Base-by-base conservation (phyloP, 1,139 yeast species). In the Protomyces pachydermus region DNA sequence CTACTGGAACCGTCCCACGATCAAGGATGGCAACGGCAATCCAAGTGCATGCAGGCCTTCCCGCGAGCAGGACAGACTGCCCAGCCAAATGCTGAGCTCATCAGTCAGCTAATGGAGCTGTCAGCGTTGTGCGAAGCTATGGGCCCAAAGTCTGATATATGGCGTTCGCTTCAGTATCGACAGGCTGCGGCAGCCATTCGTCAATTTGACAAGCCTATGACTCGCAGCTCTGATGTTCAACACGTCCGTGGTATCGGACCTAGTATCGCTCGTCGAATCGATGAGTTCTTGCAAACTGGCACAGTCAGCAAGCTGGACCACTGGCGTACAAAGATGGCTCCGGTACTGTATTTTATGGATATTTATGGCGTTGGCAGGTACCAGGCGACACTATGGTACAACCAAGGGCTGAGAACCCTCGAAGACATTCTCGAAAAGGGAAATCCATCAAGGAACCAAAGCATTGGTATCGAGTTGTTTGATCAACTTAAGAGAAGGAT, bases 281-380 rank as follows among this genome's bases (percentile, higher is more conserved):
- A 80, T 61, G 82, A 80, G 66, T 78, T 83, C 8, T 71, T 76
- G 14, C 70, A 73, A 12, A 78, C 81, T 0, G 81, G 82, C 10
- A 71, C 70, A 0, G 72, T 82, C 37, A 70, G 74, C 18, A 79
- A 79, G 14, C 72, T 81, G 6, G 76, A 45, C 16, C 34, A 46
- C n/a, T 38, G 51, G 18, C 56, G 77, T 10, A 71, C 69, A 16
- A 62, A 70, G 52, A 65, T 69, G 0, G 74, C 76, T 51, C 74
- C 74, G 9, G 68, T 70, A 16, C 69, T 71, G n/a, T 23, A 74
- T 60, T 79, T 84, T 61, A 73, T 75, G 54, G 75, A 77, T 2
- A 79, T 85, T 16, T 78, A 81, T 70, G 85, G 85, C 0, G 84
- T 84, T 12, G 88, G 88, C 0, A 73, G 79, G 0, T 71, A 68